Base-by-base conservation (phyloP, 768 basidiomycete genomes). In the Chlorophyllum brunneum region DNA sequence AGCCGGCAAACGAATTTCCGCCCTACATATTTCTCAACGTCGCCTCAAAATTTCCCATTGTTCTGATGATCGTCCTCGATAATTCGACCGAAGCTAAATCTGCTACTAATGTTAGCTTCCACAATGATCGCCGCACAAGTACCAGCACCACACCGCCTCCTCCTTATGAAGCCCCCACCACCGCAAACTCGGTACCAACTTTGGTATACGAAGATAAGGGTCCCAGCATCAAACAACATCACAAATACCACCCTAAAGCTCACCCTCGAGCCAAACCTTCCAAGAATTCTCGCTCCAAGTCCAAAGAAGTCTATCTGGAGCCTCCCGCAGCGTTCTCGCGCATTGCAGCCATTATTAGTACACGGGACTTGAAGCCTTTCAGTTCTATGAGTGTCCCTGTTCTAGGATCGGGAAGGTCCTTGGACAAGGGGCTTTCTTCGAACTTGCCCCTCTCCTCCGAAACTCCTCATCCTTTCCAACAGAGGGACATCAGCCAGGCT, bases 361-460 rank as follows among this genome's bases (percentile, higher is more conserved):
- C 23, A 10, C 31, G 22, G 30, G 22, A n/a, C n/a, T 13, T 33
- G 2, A 6, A 16, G 5, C 36, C 43, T 8, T 53, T 53, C 13
- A 23, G 20, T 15, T 36, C 38, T 37, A 38, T 53, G 24, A 33
- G 20, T 3, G 33, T 51, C 20, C 6, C n/a, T 8, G 31, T 51
- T 5, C 31, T 33, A 31, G 49, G 49, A 10, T 51, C 49, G n/a
- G 49, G 40, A 7, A 41, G 29, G 40, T 37, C 51, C 2, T 33
- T 53, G 22, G 51, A 53, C 23, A 53, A 53, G 22, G 51, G 51
- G 18, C 44, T 53, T 26, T 30, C 43, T 37, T 31, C 40, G 8
- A 7, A 15, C 7, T 13, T 38, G 22, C 51, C 51, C 0, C 33
- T 3, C 8, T 30, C 51, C 4, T 38, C 43, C 4, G 18, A 20